These are phyloP conservation scores for Penicillium turbatum DNA, from an alignment of 495 filamentous ascomycete species.

Conservation along the genomic window DNA sequence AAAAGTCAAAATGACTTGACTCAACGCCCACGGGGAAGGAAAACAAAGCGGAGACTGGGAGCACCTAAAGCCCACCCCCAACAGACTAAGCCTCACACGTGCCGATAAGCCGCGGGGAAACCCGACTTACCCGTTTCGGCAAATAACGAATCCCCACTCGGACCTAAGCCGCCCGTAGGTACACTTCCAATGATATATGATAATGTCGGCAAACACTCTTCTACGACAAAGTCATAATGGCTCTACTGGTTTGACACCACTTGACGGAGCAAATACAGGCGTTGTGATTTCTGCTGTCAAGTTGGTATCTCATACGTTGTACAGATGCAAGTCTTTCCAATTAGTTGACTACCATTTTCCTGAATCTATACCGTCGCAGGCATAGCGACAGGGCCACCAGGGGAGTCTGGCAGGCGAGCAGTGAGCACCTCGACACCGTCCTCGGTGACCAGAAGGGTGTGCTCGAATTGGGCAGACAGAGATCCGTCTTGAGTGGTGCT, in stretches of 20 bases:
- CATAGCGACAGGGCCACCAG: slow-evolving; percentile 77
- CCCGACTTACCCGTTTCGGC: slow-evolving; percentile 4
- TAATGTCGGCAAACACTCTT: background rate
- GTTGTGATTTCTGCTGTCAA: slow-evolving; percentile 17
- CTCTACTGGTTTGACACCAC: background rate
- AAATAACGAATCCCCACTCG: background rate
- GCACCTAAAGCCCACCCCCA: background rate
- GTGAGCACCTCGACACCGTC: slow-evolving; percentile 92
- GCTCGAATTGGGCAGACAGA: slow-evolving; percentile 86
- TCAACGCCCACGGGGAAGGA: background rate
- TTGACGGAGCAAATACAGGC: background rate
- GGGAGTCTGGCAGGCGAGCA: slow-evolving; percentile 72
- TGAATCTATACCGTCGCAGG: slow-evolving; percentile 28
- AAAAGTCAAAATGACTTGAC: slow-evolving; percentile 4
- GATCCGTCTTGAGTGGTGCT: slow-evolving; percentile 78
- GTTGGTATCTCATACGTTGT: slow-evolving; percentile 17
- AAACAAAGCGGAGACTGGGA: background rate
- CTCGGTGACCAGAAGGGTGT: slow-evolving; percentile 91
- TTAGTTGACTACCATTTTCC: slow-evolving; percentile 12
- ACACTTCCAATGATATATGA: background rate
- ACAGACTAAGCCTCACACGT: slow-evolving; percentile 9
- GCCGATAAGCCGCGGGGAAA: slow-evolving; percentile 14
- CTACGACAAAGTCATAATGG: background rate
- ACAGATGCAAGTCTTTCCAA: slow-evolving; percentile 15
- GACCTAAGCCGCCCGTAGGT: background rate